Evolutionary conservation across 192 early-diverging fungal genomes (phyloP), one percentile per base, ranked within the genome.

Genomic region (Ambispora gerdemannii): DNA sequence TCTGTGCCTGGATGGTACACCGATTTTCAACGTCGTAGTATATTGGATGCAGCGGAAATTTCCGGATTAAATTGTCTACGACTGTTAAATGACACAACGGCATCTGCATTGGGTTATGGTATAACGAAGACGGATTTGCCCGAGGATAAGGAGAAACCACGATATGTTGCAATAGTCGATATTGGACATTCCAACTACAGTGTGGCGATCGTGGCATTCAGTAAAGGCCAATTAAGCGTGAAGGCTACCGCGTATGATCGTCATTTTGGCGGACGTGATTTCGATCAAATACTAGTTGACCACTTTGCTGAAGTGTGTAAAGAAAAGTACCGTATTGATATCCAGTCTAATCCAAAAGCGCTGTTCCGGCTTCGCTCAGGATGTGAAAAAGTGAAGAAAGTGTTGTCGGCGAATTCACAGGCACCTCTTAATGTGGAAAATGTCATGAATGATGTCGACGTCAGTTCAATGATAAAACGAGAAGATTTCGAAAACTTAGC

Each of bases 51-150:
- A 15, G 84, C 92, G 52, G 84, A 91, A 75, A 89, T 98, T 62
- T 88, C 90, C 22, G 92, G 92, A 4, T 79, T 98, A 67, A 97
- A 95, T 86, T 88, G 87, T 65, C 84, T 98, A 67, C 86, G 94
- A 58, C 78, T 98, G 63, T 82, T 98, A 72, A 95, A 97, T 84
- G 96, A 98, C 74, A 88, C 83, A 70, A 94, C 95, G 31, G 95
- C 95, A 20, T 82, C 89, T 55, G 95, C 96, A 31, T 89, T 98
- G 68, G 96, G 92, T 56, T 98, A 98, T 76, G 96, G 96, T 79
- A 97, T 98, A 81, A 98, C 96, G 76, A 96, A 95, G 85, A 85
- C 84, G 35, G 96, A 98, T 78, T 87, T 98, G 67, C 96, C 96
- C 69, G 95, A 98, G 84, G 94, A 95, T 63, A 85, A 81, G 76